Evolutionary conservation across 2,329 filamentous ascomycete species (phyloP), one percentile per base, ranked within the genome.

Genomic region (Dothistroma pini): DNA sequence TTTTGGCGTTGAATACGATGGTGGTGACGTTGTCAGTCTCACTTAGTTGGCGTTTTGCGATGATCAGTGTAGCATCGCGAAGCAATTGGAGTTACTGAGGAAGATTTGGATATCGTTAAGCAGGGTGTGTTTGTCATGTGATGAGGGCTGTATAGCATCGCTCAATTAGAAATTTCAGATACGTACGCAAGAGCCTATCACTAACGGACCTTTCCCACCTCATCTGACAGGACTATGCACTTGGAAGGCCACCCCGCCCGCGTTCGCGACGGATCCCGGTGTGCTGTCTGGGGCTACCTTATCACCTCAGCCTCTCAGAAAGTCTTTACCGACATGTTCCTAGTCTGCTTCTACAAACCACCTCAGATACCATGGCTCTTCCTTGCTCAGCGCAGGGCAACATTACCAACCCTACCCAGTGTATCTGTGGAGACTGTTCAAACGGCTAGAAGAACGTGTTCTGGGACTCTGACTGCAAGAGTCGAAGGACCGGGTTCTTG

Each of bases 1-100:
- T 3, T 73, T 79, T 62, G 75, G 71, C 10, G 68, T 77, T 56
- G 63, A 68, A 34, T 72, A 74, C 63, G 75, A 77, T 67, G 67
- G 67, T 19, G 68, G 68, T n/a, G 68, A 70, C 56, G 32, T 68
- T 41, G 66, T 70, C 11, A 70, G 68, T 54, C n/a, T 64, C 25
- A 61, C 58, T 32, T 64, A 25, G 56, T 34, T 22, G 34, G 7
- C 22, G 2, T 41, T 41, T 21, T 19, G 16, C 12, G 22, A 29
- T 5, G 49, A 10, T 29, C 10, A 52, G 21, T 19, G 29, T 12
- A 6, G 25, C 21, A 25, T 25, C 8, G 19, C 12, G 48, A 51
- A 29, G 19, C 21, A 31, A 9, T 51, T 29, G 48, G 16, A 19
- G 25, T 29, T 29, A 29, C 25, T 29, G 25, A 29, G 25, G 41